A percentile compares a stretch with the other conserved stretches of the same genome.
These are phyloP conservation scores for Pestalotiopsis sp. DNA, from an alignment of 2,329 filamentous ascomycete genomes.

Conservation along the genomic window DNA sequence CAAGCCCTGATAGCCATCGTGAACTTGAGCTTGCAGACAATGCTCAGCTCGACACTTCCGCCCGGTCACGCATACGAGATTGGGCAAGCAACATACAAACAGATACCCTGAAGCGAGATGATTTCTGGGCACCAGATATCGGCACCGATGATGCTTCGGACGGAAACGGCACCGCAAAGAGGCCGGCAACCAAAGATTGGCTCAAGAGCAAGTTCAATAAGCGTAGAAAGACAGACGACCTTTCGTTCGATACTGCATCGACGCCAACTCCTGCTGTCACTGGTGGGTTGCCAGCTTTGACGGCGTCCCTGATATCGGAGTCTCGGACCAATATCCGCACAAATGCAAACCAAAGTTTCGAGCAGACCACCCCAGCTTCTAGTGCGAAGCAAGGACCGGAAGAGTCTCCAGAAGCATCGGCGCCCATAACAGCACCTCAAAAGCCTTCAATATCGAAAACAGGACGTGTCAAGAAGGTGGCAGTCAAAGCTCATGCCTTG, in stretches of 20 bases:
- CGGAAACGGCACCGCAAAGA: constrained; percentile 18
- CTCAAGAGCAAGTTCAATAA: constrained; percentile 30
- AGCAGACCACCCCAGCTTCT: constrained; percentile 4
- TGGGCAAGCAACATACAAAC: constrained; percentile 26
- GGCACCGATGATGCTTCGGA: not conserved
- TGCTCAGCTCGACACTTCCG: constrained; percentile 19
- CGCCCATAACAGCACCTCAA: not conserved
- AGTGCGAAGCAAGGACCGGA: not conserved
- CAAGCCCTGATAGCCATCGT: constrained; percentile 34
- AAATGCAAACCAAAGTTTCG: not conserved
- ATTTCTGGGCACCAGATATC: constrained; percentile 31
- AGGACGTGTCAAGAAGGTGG: not conserved
- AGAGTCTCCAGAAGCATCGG: not conserved
- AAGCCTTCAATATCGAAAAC: not conserved
- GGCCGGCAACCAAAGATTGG: constrained; percentile 27
- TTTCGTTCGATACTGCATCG: constrained; percentile 17
- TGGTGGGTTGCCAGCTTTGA: constrained; percentile 2
- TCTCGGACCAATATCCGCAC: not conserved
- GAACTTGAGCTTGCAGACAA: constrained; percentile 20
- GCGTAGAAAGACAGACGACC: constrained; percentile 21
- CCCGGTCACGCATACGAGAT: constrained; percentile 25
- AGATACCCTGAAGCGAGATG: constrained; percentile 23
- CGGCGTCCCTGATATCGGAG: not conserved
- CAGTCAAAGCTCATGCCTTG: constrained; percentile 1
- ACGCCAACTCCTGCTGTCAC: constrained; percentile 12